Evolutionary conservation across 768 basidiomycete species (phyloP).

Genomic region (Leucosporidium scottii): DNA sequence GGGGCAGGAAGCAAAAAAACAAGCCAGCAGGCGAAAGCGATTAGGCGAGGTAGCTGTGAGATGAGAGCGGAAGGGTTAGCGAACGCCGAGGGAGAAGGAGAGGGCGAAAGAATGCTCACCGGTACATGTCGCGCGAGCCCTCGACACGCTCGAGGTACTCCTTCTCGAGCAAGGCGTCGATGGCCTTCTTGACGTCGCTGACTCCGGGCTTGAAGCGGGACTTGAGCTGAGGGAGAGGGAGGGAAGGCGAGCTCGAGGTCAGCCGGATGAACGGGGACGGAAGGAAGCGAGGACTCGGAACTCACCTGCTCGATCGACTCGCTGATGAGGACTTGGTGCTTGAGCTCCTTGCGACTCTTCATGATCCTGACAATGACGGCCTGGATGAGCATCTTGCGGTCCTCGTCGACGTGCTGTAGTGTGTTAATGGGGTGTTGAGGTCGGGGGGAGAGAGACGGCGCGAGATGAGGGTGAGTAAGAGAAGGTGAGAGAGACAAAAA

Average conservation of each 20-base stretch:
- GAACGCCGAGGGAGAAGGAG: background rate
- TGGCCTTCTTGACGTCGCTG: conserved; percentile 91
- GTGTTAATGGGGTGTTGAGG: background rate
- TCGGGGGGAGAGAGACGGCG: background rate
- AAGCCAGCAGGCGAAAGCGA: background rate
- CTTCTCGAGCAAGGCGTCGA: conserved; percentile 86
- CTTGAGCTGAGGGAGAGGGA: conserved; percentile 51
- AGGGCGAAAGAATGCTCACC: background rate
- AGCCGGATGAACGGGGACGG: no score
- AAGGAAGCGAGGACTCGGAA: no score
- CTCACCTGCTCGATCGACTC: conserved; percentile 62
- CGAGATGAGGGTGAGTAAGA: background rate
- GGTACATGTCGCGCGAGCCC: conserved; percentile 1
- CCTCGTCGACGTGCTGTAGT: conserved; percentile 66
- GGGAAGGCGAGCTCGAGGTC: no score
- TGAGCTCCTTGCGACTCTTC: conserved; percentile 93
- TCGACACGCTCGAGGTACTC: conserved; percentile 50
- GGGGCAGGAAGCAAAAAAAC: background rate
- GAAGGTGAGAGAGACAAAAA: background rate
- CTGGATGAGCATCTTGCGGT: conserved; percentile 92
- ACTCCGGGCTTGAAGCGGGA: conserved; percentile 87
- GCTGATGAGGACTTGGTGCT: conserved; percentile 80
- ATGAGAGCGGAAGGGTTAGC: background rate
- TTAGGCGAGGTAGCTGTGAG: background rate
- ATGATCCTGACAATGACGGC: conserved; percentile 59